These are phyloP conservation scores for Crithidia acanthocephali DNA, from an alignment of 208 protist genomes.

Conservation along the genomic window DNA sequence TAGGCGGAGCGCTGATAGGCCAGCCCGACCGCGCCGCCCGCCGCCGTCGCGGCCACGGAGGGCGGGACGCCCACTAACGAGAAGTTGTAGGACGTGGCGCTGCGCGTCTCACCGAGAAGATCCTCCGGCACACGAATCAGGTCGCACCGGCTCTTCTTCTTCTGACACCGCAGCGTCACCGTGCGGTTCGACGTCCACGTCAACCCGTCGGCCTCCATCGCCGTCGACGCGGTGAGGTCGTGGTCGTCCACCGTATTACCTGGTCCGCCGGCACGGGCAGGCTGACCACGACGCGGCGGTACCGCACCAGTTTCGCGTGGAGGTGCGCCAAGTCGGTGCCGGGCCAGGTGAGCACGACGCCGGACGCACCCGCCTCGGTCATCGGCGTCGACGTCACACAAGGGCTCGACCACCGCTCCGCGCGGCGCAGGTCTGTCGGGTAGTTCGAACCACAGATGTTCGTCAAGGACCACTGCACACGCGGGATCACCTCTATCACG, in stretches of 20 bases:
- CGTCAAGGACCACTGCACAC: constrained; percentile 54
- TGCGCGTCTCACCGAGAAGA: constrained; percentile 10
- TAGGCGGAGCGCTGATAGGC: constrained; percentile 66
- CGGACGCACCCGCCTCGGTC: neutral
- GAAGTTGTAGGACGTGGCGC: constrained; percentile 6
- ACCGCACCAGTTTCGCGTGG: constrained; percentile 39
- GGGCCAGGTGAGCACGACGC: constrained; percentile 41
- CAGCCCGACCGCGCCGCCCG: constrained; percentile 47
- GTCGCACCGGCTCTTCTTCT: constrained; percentile 33
- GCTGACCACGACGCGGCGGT: constrained; percentile 49
- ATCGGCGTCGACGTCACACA: constrained; percentile 18
- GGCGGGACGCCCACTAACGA: constrained; percentile 9
- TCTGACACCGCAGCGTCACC: constrained; percentile 29
- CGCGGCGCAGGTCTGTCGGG: constrained; percentile 40
- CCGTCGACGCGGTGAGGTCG: constrained; percentile 14
- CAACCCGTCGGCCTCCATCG: constrained; percentile 9
- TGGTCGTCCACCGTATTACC: constrained; percentile 12
- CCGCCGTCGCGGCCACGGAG: constrained; percentile 25
- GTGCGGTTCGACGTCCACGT: constrained; percentile 8
- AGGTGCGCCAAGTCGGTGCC: constrained; percentile 29
- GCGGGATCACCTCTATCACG: constrained; percentile 59
- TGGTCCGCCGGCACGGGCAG: constrained; percentile 29
- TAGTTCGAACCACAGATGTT: constrained; percentile 63
- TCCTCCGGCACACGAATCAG: constrained; percentile 37
- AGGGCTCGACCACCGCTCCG: constrained; percentile 31